Evolutionary conservation across 257 asterid genomes (phyloP).

Genomic region (Ballota nigra): DNA sequence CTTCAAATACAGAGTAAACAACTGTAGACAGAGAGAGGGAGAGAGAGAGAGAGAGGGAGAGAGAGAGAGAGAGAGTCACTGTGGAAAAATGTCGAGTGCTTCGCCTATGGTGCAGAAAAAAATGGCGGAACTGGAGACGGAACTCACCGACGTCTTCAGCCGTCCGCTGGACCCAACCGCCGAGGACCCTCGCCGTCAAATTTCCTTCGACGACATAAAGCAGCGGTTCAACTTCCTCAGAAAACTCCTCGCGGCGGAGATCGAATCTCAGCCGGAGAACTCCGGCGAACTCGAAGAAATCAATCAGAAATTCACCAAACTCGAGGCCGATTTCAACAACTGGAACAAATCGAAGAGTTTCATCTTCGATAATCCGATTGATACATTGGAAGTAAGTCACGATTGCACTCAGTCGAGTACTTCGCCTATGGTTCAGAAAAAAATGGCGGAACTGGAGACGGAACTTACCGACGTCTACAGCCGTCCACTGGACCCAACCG

Average conservation of each 20-base stretch:
- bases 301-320: constrained; percentile 9
- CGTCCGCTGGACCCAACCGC: constrained; percentile 24
- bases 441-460: constrained; percentile 53
- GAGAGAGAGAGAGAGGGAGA: background rate
- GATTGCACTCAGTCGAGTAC: no score
- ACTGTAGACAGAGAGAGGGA: background rate
- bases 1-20: background rate
- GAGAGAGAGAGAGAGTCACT: background rate
- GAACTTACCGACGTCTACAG: constrained; percentile 37
- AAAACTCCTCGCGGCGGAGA: constrained; percentile 34
- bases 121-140: constrained; percentile 53
- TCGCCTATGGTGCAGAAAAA: constrained; percentile 44
- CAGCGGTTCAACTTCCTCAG: constrained; percentile 35
- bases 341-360: constrained; percentile 15
- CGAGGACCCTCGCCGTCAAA: constrained; percentile 7
- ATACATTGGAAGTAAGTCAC: constrained; percentile 26
- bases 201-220: constrained; percentile 28
- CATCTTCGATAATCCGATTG: constrained; percentile 1
- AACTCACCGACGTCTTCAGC: constrained; percentile 35
- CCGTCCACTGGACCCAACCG: constrained; percentile 24
- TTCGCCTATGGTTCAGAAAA: constrained; percentile 41
- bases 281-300: constrained; percentile 23
- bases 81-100: constrained; percentile 31
- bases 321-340: constrained; percentile 18
- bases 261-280: constrained; percentile 21